A percentile compares a stretch with the other conserved stretches of the same genome.
These are phyloP conservation scores for Epichloe sp. DNA, from an alignment of 2,329 filamentous ascomycete genomes.

Conservation along the genomic window DNA sequence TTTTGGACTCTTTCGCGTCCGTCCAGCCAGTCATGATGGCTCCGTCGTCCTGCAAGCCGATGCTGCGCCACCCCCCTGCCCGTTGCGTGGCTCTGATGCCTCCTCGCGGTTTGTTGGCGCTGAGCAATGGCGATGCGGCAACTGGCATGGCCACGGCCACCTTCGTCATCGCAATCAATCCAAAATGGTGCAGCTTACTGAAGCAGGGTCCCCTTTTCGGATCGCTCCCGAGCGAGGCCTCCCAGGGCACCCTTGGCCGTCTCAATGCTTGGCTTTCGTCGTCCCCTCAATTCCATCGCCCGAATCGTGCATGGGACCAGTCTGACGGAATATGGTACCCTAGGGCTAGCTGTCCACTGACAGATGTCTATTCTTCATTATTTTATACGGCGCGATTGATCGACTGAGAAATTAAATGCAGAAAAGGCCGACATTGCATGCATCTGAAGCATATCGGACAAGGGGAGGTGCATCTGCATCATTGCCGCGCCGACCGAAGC, in stretches of 20 bases:
- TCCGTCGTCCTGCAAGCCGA: too few relatives aligned
- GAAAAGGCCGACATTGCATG: not conserved
- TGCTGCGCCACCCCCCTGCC: not conserved
- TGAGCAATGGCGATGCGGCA: not conserved
- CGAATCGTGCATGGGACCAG: not conserved
- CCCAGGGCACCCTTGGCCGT: slow-evolving; percentile 1
- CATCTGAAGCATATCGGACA: not conserved
- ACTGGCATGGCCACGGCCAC: not conserved
- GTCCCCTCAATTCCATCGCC: not conserved
- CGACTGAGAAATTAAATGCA: too few relatives aligned
- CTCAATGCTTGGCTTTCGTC: not conserved
- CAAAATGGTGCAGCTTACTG: not conserved
- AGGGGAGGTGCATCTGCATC: not conserved
- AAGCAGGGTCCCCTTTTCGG: slow-evolving; percentile 1
- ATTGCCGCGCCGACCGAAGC: not conserved
- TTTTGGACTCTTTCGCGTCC: not conserved
- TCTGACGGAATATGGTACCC: not conserved
- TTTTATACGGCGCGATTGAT: too few relatives aligned
- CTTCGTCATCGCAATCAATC: slow-evolving; percentile 1
- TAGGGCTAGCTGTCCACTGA: not conserved
- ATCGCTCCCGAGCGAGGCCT: slow-evolving; percentile 7
- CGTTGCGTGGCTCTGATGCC: not conserved
- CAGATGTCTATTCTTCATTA: not conserved
- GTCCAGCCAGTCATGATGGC: too few relatives aligned
- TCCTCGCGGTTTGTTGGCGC: not conserved